Conservation (phyloP, 2,329 filamentous ascomycete species). For the Cercospora janseana region DNA sequence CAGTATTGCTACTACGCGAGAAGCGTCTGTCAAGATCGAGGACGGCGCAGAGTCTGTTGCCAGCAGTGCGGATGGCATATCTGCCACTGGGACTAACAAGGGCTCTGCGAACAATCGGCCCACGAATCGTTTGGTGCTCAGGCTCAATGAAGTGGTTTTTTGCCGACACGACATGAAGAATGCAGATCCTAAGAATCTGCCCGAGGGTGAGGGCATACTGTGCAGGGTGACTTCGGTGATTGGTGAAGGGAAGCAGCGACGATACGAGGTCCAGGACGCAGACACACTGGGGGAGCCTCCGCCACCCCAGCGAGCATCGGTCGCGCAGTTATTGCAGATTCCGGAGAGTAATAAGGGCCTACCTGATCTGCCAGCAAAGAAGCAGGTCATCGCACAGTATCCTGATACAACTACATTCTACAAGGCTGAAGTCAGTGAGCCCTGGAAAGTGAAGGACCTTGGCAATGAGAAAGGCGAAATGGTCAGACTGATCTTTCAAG, state of each 20-base stretch:
- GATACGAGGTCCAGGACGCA: constrained; percentile 54
- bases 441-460: constrained; percentile 41
- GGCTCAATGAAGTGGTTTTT: constrained; percentile 50
- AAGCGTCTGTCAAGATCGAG: constrained; percentile 53
- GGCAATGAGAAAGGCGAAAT: constrained; percentile 34
- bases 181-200: constrained; percentile 30
- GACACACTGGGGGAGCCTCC: constrained; percentile 39
- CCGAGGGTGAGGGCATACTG: constrained; percentile 53
- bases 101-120: constrained; percentile 26
- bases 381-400: constrained; percentile 51
- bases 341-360: constrained; percentile 42
- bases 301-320: constrained; percentile 42
- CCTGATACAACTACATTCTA: constrained; percentile 56
- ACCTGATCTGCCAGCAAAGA: constrained; percentile 43
- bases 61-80: constrained; percentile 45
- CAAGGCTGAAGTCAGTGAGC: constrained; percentile 49
- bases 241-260: constrained; percentile 53
- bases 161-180: constrained; percentile 46
- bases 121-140: constrained; percentile 35
- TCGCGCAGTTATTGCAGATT: constrained; percentile 50
- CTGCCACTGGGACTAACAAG: constrained; percentile 34
- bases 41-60: constrained; percentile 46
- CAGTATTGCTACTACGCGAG: constrained; percentile 47
- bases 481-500: constrained; percentile 50
- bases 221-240: constrained; percentile 53